Evolutionary conservation across 2,329 filamentous ascomycete species (phyloP), one percentile per base, ranked within the genome.

Genomic region (Stagonosporopsis cucurbitacearum): DNA sequence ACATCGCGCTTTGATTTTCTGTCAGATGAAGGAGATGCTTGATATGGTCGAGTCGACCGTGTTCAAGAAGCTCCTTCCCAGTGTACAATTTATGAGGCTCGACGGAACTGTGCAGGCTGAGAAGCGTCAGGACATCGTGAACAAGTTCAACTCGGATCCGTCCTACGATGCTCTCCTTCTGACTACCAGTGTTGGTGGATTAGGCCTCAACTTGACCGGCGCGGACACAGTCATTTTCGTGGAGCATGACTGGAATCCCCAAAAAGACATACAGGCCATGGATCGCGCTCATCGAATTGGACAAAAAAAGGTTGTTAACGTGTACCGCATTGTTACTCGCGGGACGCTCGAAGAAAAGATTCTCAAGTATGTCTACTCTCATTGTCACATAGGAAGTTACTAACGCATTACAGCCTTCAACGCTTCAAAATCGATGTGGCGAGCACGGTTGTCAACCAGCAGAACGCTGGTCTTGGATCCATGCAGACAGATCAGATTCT

Each of bases 1-100:
- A 26, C 95, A 99, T 73, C 91, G 95, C 40, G 96, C 95, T 0
- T 85, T 99, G 25, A 90, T 99, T 64, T 99, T 99, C 82, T 99
- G 95, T 70, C 95, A 99, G 75, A 97, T 99, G 92, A 99, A 99
- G 78, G 95, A 99, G 76, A 99, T 99, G 96, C 84, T 99, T 22
- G 95, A 99, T 75, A 98, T 99, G 86, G 96, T 99, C 2, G 93
- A 98, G 73, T 92, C 90, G 67, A 93, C 94, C 54, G 95, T 99
- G 1, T 80, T 99, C 35, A 92, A 91, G 75, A 89, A 90, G 69
- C 84, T 98, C 78, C 84, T 99, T n/a, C 95, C 95, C 1, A 90
- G 89, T 0, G 93, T 97, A 6, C 95, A 96, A 33, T 97, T 89
- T 72, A 85, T 98, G 54, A 90, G 96, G n/a, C 86, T 99, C 30